Evolutionary conservation across 1,284 basidiomycete genomes (phyloP).

Genomic region (Naganishia cerealis): DNA sequence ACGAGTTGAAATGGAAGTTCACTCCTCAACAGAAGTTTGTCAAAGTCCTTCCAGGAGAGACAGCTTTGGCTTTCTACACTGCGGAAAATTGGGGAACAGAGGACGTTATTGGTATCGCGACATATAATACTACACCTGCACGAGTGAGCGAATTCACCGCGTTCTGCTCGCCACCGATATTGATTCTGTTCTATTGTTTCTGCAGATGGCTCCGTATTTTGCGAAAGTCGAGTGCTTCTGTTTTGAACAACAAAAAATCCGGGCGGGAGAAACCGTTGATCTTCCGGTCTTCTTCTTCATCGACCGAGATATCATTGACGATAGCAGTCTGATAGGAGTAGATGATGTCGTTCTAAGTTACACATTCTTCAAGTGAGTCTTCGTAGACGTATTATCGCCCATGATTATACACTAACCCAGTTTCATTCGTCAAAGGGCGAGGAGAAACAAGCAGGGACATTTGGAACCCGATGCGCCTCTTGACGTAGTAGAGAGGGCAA

Average conservation of each 20-base stretch:
- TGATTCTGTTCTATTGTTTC: background rate
- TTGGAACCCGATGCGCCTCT: slow-evolving; percentile 81
- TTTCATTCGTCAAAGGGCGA: slow-evolving; percentile 60
- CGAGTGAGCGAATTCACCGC: slow-evolving; percentile 43
- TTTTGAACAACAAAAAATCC: slow-evolving; percentile 94
- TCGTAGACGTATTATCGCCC: slow-evolving; percentile 15
- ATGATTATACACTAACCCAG: slow-evolving; percentile 7
- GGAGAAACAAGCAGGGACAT: slow-evolving; percentile 75
- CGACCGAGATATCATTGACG: slow-evolving; percentile 91
- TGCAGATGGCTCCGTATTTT: slow-evolving; percentile 93
- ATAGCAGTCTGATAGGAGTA: slow-evolving; percentile 78
- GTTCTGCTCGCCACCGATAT: background rate
- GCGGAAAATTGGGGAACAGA: slow-evolving; percentile 81
- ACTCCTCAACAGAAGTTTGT: slow-evolving; percentile 87
- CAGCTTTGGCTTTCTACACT: slow-evolving; percentile 92
- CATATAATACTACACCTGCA: slow-evolving; percentile 79
- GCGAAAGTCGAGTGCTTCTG: slow-evolving; percentile 99
- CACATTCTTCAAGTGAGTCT: slow-evolving; percentile 86
- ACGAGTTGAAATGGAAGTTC: slow-evolving; percentile 90
- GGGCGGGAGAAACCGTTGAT: slow-evolving; percentile 95
- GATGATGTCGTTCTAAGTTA: slow-evolving; percentile 92
- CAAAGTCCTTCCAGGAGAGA: slow-evolving; percentile 90
- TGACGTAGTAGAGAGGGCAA: slow-evolving; percentile 70
- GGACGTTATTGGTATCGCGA: slow-evolving; percentile 97
- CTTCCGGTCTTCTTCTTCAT: slow-evolving; percentile 99